These are phyloP conservation scores for Penicillium sp. DNA, from an alignment of 2,329 filamentous ascomycete species.

Conservation along the genomic window DNA sequence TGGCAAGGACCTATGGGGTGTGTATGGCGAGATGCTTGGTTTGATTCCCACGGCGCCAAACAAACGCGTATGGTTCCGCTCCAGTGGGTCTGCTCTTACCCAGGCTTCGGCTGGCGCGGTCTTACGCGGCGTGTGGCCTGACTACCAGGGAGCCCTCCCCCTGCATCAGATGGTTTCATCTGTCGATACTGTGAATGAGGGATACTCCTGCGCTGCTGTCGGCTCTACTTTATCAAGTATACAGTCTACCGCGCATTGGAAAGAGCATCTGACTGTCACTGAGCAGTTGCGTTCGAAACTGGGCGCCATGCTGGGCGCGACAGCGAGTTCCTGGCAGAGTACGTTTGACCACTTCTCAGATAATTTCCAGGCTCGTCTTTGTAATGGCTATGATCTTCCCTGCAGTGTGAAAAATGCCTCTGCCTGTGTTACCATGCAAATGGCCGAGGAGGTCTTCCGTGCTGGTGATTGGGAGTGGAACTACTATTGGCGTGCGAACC, in stretches of 20 bases:
- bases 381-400: conserved; percentile 41
- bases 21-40: conserved; percentile 36
- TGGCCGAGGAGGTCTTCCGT: conserved; percentile 41
- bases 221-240: conserved; percentile 25
- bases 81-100: conserved; percentile 37
- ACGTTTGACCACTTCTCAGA: conserved; percentile 44
- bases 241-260: conserved; percentile 35
- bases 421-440: conserved; percentile 32
- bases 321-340: conserved; percentile 30
- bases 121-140: conserved; percentile 40
- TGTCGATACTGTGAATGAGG: conserved; percentile 39
- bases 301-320: conserved; percentile 35
- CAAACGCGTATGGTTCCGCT: conserved; percentile 37
- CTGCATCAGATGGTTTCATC: conserved; percentile 39
- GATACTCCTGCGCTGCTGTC: conserved; percentile 34
- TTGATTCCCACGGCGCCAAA: conserved; percentile 34
- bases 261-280: conserved; percentile 37
- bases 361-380: conserved; percentile 43
- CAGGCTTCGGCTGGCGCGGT: conserved; percentile 40
- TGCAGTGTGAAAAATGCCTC: conserved; percentile 30
- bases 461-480: conserved; percentile 46
- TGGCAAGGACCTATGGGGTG: conserved; percentile 34
- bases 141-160: conserved; percentile 32
- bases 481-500: conserved; percentile 41
- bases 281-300: conserved; percentile 29